Evolutionary conservation across 129 eudicot genomes (phyloP).

Genomic region (Dittrichia graveolens): DNA sequence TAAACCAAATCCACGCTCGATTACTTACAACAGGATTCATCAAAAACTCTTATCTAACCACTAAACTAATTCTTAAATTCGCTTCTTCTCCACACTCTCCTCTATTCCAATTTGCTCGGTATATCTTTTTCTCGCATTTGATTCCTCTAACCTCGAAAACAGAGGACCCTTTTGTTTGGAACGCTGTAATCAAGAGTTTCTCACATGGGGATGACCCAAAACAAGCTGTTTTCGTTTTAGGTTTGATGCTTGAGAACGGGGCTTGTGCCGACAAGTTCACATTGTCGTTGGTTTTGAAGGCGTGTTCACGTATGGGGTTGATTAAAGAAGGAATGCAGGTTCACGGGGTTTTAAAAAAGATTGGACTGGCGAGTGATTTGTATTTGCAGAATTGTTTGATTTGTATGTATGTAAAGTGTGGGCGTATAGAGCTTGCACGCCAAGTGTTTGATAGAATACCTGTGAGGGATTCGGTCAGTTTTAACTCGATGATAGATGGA

Average conservation of each 20-base stretch:
- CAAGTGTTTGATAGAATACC: conserved; percentile 65
- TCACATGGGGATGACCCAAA: conserved; percentile 61
- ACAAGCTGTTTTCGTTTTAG: conserved; percentile 51
- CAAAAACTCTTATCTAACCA: conserved; percentile 38
- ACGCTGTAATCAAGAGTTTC: conserved; percentile 54
- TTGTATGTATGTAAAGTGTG: conserved; percentile 54
- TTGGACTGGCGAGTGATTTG: conserved; percentile 47
- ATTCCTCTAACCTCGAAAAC: conserved; percentile 1
- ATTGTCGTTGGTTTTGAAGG: conserved; percentile 63
- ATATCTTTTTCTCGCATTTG: conserved; percentile 44
- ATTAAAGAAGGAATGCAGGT: conserved; percentile 60
- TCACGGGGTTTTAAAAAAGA: conserved; percentile 63
- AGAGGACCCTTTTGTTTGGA: conserved; percentile 68
- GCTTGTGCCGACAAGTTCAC: conserved; percentile 58
- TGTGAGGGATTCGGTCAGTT: conserved; percentile 57
- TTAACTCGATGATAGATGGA: conserved; percentile 74
- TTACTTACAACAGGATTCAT: conserved; percentile 63
- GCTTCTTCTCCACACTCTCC: conserved; percentile 50
- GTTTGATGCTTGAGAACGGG: conserved; percentile 60
- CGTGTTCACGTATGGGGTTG: conserved; percentile 50
- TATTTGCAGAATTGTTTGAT: conserved; percentile 67
- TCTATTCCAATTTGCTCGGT: conserved; percentile 57
- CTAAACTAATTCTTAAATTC: conserved; percentile 54
- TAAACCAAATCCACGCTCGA: conserved; percentile 69
- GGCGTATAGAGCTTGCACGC: conserved; percentile 52